Conservation (phyloP, 495 filamentous ascomycete genomes). For the Tricharina praecox region DNA sequence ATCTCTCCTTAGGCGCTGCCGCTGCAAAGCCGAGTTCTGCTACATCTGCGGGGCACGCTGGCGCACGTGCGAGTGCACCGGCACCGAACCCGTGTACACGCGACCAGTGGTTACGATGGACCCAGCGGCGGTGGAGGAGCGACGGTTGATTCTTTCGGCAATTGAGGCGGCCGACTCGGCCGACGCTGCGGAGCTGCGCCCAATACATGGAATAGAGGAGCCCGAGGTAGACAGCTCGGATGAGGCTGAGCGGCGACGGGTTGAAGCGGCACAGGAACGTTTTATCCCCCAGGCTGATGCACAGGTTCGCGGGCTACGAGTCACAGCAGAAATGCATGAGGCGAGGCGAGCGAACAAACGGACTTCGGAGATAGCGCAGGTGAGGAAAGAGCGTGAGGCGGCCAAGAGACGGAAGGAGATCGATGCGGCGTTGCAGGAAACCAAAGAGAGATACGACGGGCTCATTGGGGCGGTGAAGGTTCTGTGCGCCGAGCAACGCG, state of each 20-base stretch:
- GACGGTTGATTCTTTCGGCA: background rate
- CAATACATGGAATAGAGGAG: no score
- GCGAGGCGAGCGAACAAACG: background rate
- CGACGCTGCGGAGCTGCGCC: no score
- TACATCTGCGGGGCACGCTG: slow-evolving; percentile 58
- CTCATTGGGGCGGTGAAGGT: background rate
- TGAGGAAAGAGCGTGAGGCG: slow-evolving; percentile 6
- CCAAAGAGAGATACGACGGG: background rate
- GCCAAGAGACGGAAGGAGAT: background rate
- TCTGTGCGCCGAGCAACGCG: background rate
- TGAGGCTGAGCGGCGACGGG: background rate
- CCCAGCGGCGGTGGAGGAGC: background rate
- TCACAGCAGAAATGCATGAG: background rate
- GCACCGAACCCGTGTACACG: background rate
- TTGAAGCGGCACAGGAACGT: slow-evolving; percentile 1
- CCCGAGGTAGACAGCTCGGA: background rate
- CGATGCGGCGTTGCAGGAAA: background rate
- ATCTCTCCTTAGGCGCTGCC: slow-evolving; percentile 31
- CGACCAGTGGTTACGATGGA: background rate
- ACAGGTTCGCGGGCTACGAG: background rate
- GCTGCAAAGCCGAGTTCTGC: slow-evolving; percentile 64
- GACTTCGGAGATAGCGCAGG: background rate
- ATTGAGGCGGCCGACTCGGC: slow-evolving; percentile 4
- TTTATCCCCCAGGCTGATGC: background rate
- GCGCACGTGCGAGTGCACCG: slow-evolving; percentile 43